Evolutionary conservation across 306 rosid species (phyloP).

Genomic region (Prunus mongolica): DNA sequence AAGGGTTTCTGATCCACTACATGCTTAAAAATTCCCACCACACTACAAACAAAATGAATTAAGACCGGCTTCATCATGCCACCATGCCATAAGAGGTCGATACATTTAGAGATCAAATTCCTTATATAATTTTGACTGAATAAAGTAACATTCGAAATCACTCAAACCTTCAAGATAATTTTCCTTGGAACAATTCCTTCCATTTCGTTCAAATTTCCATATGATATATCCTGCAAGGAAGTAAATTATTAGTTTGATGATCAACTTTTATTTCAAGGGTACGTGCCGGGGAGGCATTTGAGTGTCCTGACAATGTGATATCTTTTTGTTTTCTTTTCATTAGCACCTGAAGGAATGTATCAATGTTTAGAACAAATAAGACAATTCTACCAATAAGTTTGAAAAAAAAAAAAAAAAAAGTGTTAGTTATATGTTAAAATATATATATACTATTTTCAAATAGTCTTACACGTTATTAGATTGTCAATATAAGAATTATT

Average conservation of each 20-base stretch:
- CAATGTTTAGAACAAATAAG: not conserved
- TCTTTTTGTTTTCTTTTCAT: no score
- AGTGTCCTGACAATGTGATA: not conserved
- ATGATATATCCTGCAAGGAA: constrained; percentile 23
- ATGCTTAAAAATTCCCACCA: constrained; percentile 14
- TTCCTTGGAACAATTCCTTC: not conserved
- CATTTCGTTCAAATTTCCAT: constrained; percentile 14
- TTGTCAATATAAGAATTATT: not conserved
- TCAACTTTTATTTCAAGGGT: not conserved
- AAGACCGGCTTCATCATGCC: not conserved
- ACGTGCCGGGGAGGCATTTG: not conserved
- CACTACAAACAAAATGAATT: not conserved
- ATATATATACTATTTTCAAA: not conserved
- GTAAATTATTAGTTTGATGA: not conserved
- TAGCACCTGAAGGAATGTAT: not conserved
- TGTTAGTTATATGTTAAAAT: not conserved
- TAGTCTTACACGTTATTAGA: not conserved
- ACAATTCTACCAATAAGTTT: no score
- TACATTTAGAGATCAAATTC: constrained; percentile 2
- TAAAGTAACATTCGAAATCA: not conserved
- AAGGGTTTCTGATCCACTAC: not conserved
- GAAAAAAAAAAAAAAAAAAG: no score
- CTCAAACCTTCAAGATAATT: constrained; percentile 8
- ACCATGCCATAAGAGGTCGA: constrained; percentile 12
- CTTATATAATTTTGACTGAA: not conserved